Percentiles rank a stretch among this genome's conserved stretches.
Conservation (phyloP, 352 stramenopile genomes). For the Peronosclerospora sorghi region DNA sequence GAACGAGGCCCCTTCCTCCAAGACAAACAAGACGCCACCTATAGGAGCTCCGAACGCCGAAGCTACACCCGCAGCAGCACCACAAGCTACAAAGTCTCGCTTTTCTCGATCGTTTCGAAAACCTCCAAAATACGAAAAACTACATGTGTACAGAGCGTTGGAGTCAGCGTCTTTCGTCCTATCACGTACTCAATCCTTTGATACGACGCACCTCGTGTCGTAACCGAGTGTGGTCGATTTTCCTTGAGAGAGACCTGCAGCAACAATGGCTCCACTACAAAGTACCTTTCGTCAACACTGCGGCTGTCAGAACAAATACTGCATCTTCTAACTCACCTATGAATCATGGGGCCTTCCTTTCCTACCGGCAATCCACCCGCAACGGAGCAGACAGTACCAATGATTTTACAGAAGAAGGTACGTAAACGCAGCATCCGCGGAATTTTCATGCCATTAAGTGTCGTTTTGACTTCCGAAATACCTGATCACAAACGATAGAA, state of each 20-base stretch:
- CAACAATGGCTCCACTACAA: constrained; percentile 60
- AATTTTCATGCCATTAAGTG: constrained; percentile 88
- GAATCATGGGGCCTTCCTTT: constrained; percentile 89
- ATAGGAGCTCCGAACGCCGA: constrained; percentile 87
- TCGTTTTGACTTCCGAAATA: constrained; percentile 90
- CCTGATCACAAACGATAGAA: constrained; percentile 19
- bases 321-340: constrained; percentile 34
- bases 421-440: constrained; percentile 58
- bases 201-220: constrained; percentile 39
- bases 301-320: background rate
- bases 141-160: constrained; percentile 13
- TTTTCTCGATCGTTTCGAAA: constrained; percentile 87
- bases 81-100: constrained; percentile 82
- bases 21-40: constrained; percentile 75
- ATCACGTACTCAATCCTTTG: background rate
- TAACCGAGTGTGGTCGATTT: constrained; percentile 67
- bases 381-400: constrained; percentile 83
- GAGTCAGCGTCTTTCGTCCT: background rate
- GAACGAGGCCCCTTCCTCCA: constrained; percentile 82
- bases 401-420: constrained; percentile 82
- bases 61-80: constrained; percentile 78
- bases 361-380: constrained; percentile 77
- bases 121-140: constrained; percentile 77
- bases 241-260: constrained; percentile 61
- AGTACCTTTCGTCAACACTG: constrained; percentile 1